Conservation (phyloP, 139 green algal genomes). For the Monoraphidium neglectum region DNA sequence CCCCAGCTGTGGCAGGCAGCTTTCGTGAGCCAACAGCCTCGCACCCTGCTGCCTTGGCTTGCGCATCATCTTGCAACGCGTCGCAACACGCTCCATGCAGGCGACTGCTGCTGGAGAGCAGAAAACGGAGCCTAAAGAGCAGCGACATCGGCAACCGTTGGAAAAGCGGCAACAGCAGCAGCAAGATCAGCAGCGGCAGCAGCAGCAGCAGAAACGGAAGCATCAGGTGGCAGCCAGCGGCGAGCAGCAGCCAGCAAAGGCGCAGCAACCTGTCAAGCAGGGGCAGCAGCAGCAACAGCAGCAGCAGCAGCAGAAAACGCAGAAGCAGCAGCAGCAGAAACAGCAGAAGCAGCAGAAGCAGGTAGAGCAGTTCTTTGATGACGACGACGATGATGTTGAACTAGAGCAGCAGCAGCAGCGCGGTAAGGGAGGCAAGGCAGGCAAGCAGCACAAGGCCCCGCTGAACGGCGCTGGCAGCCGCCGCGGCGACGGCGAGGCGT, state of each 20-base stretch:
- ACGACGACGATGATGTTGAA: no score
- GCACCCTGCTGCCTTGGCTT: no score
- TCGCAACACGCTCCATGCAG: no score
- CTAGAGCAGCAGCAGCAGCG: no score
- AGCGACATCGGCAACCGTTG: no score
- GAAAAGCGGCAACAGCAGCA: conserved; percentile 3
- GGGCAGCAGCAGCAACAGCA: neutral
- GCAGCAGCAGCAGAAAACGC: conserved; percentile 2
- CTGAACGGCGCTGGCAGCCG: neutral
- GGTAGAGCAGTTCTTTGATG: no score
- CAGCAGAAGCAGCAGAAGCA: no score
- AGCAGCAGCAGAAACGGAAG: conserved; percentile 5
- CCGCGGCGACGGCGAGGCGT: neutral
- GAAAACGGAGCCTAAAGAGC: no score
- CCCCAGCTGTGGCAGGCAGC: no score
- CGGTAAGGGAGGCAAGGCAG: neutral
- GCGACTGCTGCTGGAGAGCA: no score
- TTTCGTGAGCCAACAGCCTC: no score
- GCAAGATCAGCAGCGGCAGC: neutral
- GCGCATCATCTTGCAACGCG: no score
- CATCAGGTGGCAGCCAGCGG: neutral
- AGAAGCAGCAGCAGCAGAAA: conserved; percentile 14
- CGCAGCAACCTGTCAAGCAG: neutral
- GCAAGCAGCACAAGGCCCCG: neutral
- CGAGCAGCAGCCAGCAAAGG: conserved; percentile 21